Percentiles rank a stretch among this genome's conserved stretches.
These are phyloP conservation scores for Flaveria sonorensis DNA, from an alignment of 129 eudicot species.

Conservation along the genomic window DNA sequence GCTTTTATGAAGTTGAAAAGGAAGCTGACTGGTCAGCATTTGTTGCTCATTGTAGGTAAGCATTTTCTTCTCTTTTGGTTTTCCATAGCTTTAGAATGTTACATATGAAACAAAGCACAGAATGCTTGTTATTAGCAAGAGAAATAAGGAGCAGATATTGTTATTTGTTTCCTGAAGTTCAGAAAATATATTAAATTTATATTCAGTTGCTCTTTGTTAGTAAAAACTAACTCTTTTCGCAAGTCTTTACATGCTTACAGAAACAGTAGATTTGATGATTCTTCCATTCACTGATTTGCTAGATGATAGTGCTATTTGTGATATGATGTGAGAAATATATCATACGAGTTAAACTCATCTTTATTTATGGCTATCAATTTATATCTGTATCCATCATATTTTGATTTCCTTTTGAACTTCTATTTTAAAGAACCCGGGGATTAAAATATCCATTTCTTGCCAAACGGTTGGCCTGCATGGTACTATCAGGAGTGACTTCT, in stretches of 20 bases:
- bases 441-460: conserved; percentile 87
- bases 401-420: conserved; percentile 13
- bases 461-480: conserved; percentile 91
- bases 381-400: neutral
- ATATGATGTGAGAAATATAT: neutral
- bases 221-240: neutral
- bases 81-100: conserved; percentile 3
- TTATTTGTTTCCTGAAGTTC: neutral
- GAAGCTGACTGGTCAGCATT: conserved; percentile 79
- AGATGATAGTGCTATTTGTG: neutral
- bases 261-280: neutral
- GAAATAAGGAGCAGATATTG: neutral
- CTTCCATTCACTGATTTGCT: neutral
- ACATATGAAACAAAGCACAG: neutral
- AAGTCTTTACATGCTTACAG: too few relatives aligned
- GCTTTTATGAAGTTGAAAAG: conserved; percentile 71
- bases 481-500: conserved; percentile 59
- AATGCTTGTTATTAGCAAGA: neutral
- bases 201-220: neutral
- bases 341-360: neutral
- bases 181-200: neutral
- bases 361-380: conserved; percentile 10
- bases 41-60: conserved; percentile 73
- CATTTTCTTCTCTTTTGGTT: conserved; percentile 8
- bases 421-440: conserved; percentile 52